Evolutionary conservation across 2,329 filamentous ascomycete species (phyloP), one percentile per base, ranked within the genome.

Genomic region (Westerdykella ornata): DNA sequence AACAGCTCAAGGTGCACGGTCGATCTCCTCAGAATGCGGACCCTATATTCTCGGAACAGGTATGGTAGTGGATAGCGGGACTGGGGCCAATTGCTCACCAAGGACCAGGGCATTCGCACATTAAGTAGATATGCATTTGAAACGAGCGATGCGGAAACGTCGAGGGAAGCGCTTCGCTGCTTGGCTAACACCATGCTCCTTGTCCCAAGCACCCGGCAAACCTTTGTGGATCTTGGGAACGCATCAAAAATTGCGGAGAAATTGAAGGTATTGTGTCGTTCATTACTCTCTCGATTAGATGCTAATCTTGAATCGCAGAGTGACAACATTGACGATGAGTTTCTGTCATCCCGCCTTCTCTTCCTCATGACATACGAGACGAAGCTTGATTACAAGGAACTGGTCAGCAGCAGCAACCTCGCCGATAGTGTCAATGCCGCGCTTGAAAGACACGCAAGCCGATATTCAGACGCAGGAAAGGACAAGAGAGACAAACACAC

Each of bases 131-230:
- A 90, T 71, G 85, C 83, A 3, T 86, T 95, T 54, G 75, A 85
- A 37, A 79, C 76, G 46, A 69, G 75, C 18, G 80, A 77, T 3
- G 69, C 70, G 20, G 74, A 75, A 7, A 53, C 54, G 1, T 84
- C 84, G 2, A 80, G 82, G 43, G 85, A 88, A 58, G 89, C 81
- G 1, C 71, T 95, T 30, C 78, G 88, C 54, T 89, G 88, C 53
- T 68, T 97, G 36, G 89, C 87, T 53, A 97, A 97, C 65, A 81
- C 88, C 7, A 70, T 96, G 56, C 72, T 94, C 0, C 74, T 94
- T 14, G 74, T 81, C 46, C 70, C 77, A 8, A 72, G 77, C 31
- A 82, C 83, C 32, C 78, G 86, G 38, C 82, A 90, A 60, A 74
- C 77, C 34, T 81, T 92, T 39, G 81, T 88, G 12, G 79, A 88